Evolutionary conservation across 2,329 filamentous ascomycete genomes (phyloP), one percentile per base, ranked within the genome.

Genomic region (Cladosporium austrohemisphaericum): DNA sequence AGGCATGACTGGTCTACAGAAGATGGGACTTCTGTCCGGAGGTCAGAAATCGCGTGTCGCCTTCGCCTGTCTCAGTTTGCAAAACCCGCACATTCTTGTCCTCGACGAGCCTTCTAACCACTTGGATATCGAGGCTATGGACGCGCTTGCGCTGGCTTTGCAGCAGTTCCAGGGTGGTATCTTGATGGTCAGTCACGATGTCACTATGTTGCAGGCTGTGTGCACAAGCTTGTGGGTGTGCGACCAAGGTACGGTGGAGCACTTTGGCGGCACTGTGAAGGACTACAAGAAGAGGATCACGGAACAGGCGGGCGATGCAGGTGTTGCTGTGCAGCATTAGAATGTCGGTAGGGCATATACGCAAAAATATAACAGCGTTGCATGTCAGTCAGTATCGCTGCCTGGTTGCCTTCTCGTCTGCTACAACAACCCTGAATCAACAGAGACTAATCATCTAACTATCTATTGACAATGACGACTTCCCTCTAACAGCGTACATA

Each of bases 31-130:
- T 41, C 73, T 98, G 3, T 98, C 93, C 11, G 93, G 93, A 77
- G 93, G 93, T 75, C 93, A 98, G 66, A 98, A 98, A 70, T 97
- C 91, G 44, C 88, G 93, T 75, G 93, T 98, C 2, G 93, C 93
- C 6, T 98, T 98, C 70, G 92, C 93, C n/a, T 97, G 92, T 66
- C 72, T 98, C 54, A 92, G 90, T 1, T 75, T 98, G 57, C 88
- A 84, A 41, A 95, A 97, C 70, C 93, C 93, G 14, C 93, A 98
- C 66, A 97, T 98, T 58, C 79, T 98, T 38, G 92, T 98, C 53
- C 86, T 98, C 43, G 93, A 98, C 79, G 93, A 98, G 71, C 93
- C 93, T 67, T 95, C 89, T 56, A 98, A 98, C 76, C 93, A 98
- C 71, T 76, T 98, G 62, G 93, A 98, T 81, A 97, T 98, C 60